These are phyloP conservation scores for Trichoderma simmonsii DNA, from an alignment of 2,329 filamentous ascomycete species.

Conservation along the genomic window DNA sequence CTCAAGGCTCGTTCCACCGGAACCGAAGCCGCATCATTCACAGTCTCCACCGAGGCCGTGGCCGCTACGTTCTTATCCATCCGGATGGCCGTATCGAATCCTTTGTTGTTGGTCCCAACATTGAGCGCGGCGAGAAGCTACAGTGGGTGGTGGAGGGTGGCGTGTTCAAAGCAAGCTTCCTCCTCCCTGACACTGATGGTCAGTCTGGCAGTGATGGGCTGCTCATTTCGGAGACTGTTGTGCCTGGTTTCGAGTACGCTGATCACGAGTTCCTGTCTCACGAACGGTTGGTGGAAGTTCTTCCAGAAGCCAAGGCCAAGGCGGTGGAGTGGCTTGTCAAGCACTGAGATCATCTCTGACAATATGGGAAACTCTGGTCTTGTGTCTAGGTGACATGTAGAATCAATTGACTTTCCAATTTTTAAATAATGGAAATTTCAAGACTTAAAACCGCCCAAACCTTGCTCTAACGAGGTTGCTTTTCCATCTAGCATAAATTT, in stretches of 20 bases:
- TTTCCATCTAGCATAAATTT: not conserved
- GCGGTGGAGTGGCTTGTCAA: conserved; percentile 48
- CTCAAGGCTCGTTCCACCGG: conserved; percentile 60
- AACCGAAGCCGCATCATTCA: conserved; percentile 63
- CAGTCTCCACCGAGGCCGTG: conserved; percentile 61
- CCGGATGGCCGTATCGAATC: conserved; percentile 57
- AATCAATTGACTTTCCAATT: not conserved
- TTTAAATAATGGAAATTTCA: not conserved
- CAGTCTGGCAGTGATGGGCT: conserved; percentile 43
- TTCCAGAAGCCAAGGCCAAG: conserved; percentile 48
- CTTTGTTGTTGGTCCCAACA: conserved; percentile 59
- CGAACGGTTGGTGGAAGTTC: conserved; percentile 48
- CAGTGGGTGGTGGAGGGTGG: conserved; percentile 69
- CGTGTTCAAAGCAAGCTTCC: conserved; percentile 62
- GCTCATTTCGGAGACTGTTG: conserved; percentile 65
- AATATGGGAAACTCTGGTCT: not conserved
- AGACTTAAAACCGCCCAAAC: not conserved
- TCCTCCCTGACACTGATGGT: conserved; percentile 44
- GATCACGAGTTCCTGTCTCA: conserved; percentile 64
- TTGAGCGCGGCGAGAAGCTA: conserved; percentile 56
- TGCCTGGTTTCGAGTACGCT: conserved; percentile 64
- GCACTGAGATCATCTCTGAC: not conserved
- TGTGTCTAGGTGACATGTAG: not conserved
- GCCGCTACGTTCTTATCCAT: conserved; percentile 63
- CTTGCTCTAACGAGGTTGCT: not conserved